A percentile compares a stretch with the other conserved stretches of the same genome.
Conservation (phyloP, 257 asterid species). For the Fraxinus excelsior region DNA sequence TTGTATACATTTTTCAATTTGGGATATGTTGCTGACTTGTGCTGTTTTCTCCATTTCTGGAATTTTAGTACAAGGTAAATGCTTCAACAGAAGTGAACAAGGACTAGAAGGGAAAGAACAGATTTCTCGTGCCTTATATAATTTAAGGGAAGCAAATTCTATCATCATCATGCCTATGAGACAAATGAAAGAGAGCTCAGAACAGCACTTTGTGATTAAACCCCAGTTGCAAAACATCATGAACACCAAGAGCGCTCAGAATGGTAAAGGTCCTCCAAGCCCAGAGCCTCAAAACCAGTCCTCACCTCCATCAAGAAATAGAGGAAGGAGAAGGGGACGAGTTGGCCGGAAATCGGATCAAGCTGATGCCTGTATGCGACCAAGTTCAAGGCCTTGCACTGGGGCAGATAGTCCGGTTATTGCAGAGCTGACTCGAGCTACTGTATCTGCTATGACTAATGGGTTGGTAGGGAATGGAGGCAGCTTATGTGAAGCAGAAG, state of each 20-base stretch:
- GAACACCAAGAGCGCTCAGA: conserved; percentile 51
- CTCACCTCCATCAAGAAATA: conserved; percentile 72
- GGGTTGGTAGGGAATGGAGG: conserved; percentile 31
- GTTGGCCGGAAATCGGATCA: conserved; percentile 90
- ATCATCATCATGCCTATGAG: conserved; percentile 70
- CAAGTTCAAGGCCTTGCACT: conserved; percentile 90
- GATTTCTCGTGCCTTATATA: background rate
- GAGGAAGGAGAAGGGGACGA: conserved; percentile 82
- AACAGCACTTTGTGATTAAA: conserved; percentile 67
- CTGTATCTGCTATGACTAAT: conserved; percentile 30
- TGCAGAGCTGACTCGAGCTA: conserved; percentile 31
- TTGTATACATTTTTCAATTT: conserved; percentile 33
- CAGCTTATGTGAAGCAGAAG: conserved; percentile 33
- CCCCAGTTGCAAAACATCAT: conserved; percentile 58
- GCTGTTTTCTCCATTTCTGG: conserved; percentile 41
- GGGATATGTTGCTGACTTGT: conserved; percentile 54
- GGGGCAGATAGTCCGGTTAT: conserved; percentile 50
- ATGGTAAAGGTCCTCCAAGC: conserved; percentile 59
- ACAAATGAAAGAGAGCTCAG: conserved; percentile 76
- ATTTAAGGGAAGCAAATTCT: conserved; percentile 21
- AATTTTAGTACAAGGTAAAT: conserved; percentile 57
- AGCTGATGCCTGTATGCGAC: conserved; percentile 71
- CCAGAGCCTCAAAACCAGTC: conserved; percentile 55
- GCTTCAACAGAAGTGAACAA: conserved; percentile 37
- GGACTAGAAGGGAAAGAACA: conserved; percentile 26